A percentile compares a stretch with the other conserved stretches of the same genome.
These are phyloP conservation scores for Edaphochlamys debaryana DNA, from an alignment of 139 green algal species.

Conservation along the genomic window DNA sequence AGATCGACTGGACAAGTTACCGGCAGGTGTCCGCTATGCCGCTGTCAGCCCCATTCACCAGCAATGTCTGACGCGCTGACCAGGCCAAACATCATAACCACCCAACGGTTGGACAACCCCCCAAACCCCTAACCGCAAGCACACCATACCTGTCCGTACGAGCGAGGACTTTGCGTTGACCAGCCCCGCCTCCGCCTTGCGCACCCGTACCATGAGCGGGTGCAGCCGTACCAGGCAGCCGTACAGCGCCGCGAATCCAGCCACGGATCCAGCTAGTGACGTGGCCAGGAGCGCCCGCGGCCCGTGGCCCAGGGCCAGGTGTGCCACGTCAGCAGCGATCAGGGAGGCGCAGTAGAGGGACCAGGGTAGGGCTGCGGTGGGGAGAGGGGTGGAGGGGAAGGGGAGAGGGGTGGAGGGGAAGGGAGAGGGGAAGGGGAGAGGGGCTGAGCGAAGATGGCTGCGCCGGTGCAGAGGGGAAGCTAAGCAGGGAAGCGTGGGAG, in stretches of 20 bases:
- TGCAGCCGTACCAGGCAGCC: conserved; percentile 12
- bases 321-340: conserved; percentile 2
- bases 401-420: neutral
- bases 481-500: neutral
- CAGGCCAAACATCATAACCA: neutral
- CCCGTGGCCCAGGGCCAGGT: neutral
- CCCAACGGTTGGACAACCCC: neutral
- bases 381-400: no score
- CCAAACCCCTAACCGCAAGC: no score
- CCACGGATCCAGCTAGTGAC: neutral
- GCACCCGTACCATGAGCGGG: conserved; percentile 20
- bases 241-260: conserved; percentile 15
- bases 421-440: neutral
- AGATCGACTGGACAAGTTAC: neutral
- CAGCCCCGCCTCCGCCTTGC: neutral
- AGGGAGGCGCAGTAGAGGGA: neutral
- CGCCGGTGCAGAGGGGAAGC: no score
- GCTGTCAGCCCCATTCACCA: no score
- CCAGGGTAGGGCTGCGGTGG: conserved; percentile 1
- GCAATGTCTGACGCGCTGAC: neutral
- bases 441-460: no score
- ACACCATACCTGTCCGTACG: neutral
- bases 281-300: neutral
- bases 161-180: neutral
- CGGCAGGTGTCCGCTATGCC: neutral